Conservation (phyloP, 2,329 filamentous ascomycete species). For the Capronia epimyces region DNA sequence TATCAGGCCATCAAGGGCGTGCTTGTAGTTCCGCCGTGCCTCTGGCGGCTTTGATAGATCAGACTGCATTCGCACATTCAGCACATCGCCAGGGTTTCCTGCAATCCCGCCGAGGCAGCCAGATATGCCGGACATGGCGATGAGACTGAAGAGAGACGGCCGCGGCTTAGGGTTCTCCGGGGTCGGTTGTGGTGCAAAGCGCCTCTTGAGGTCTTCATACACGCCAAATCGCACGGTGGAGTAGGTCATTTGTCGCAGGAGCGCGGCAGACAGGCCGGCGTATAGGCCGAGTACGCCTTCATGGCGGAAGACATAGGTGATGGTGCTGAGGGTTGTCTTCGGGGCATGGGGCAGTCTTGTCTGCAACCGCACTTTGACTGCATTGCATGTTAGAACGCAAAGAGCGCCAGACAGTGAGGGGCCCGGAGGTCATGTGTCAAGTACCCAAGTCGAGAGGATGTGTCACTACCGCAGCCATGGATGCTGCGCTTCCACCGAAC, state of each 20-base stretch:
- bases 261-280: constrained; percentile 81
- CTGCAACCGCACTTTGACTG: constrained; percentile 78
- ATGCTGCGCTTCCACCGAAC: constrained; percentile 94
- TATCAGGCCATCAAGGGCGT: constrained; percentile 79
- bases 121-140: constrained; percentile 74
- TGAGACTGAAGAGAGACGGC: constrained; percentile 64
- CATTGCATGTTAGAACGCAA: constrained; percentile 8
- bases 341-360: constrained; percentile 70
- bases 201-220: constrained; percentile 86
- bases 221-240: constrained; percentile 93
- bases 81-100: constrained; percentile 90
- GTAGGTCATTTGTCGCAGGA: constrained; percentile 92
- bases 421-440: constrained; percentile 32
- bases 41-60: constrained; percentile 68
- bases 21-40: constrained; percentile 78
- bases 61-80: constrained; percentile 98
- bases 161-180: constrained; percentile 36
- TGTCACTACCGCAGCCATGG: constrained; percentile 83
- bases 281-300: constrained; percentile 80
- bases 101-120: constrained; percentile 84
- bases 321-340: constrained; percentile 78
- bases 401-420: neutral
- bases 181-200: constrained; percentile 49
- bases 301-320: constrained; percentile 70
- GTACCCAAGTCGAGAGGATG: constrained; percentile 88